Evolutionary conservation across 495 filamentous ascomycete species (phyloP).

Genomic region (Cryomyces minteri): DNA sequence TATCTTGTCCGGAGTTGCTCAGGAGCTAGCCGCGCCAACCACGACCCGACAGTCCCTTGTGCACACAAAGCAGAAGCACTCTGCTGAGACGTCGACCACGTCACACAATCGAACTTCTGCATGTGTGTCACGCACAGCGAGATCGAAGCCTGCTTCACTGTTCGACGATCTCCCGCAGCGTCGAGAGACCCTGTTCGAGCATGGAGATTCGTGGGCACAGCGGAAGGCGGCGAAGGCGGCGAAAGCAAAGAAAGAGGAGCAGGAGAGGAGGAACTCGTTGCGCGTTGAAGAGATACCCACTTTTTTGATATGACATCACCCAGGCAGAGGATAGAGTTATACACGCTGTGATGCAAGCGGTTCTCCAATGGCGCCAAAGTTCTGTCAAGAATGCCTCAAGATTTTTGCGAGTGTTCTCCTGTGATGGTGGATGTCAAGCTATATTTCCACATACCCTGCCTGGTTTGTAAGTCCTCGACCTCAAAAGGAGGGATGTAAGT

Average conservation of each 20-base stretch:
- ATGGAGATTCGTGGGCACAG: slow-evolving; percentile 1
- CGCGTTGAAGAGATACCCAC: slow-evolving; percentile 16
- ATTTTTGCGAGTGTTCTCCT: too few relatives aligned
- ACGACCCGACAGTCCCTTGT: not conserved
- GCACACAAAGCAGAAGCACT: not conserved
- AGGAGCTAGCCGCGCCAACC: not conserved
- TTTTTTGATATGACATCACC: slow-evolving; percentile 14
- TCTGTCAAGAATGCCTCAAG: too few relatives aligned
- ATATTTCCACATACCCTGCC: too few relatives aligned
- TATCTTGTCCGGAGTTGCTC: not conserved
- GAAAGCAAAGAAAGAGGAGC: slow-evolving; percentile 9
- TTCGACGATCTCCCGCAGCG: not conserved
- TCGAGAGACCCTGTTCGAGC: slow-evolving; percentile 5
- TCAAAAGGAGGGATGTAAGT: too few relatives aligned
- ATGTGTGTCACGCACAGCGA: not conserved
- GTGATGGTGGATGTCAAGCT: too few relatives aligned
- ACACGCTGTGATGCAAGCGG: too few relatives aligned
- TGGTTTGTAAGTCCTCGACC: too few relatives aligned
- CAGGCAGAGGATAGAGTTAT: too few relatives aligned
- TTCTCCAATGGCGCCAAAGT: too few relatives aligned
- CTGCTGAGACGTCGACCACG: not conserved
- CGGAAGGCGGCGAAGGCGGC: slow-evolving; percentile 3
- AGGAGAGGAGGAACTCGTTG: slow-evolving; percentile 9
- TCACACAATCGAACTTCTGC: not conserved
- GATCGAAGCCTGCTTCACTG: not conserved